Evolutionary conservation across 495 filamentous ascomycete species (phyloP).

Genomic region (Podospora fimiseda): DNA sequence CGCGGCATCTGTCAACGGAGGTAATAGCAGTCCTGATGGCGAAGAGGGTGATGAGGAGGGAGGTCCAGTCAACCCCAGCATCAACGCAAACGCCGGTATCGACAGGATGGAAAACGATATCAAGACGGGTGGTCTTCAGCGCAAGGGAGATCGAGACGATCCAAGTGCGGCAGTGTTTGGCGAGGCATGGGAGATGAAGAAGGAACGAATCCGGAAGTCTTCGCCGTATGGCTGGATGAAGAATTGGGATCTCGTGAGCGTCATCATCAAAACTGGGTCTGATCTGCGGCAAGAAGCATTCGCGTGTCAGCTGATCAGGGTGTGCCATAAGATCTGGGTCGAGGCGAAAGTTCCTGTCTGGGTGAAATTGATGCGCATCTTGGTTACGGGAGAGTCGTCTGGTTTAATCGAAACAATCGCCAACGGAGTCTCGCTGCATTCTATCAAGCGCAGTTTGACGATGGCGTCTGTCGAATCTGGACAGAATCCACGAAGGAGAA

Average conservation of each 20-base stretch:
- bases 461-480: slow-evolving; percentile 59
- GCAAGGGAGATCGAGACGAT: slow-evolving; percentile 70
- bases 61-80: slow-evolving; percentile 33
- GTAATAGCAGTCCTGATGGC: slow-evolving; percentile 18
- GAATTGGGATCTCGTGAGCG: slow-evolving; percentile 73
- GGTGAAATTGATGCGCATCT: slow-evolving; percentile 73
- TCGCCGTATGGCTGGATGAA: slow-evolving; percentile 73
- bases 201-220: slow-evolving; percentile 66
- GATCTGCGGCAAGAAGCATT: slow-evolving; percentile 74
- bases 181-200: slow-evolving; percentile 69
- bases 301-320: slow-evolving; percentile 67
- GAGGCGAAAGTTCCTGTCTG: slow-evolving; percentile 66
- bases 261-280: slow-evolving; percentile 74
- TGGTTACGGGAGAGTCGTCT: slow-evolving; percentile 71
- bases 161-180: slow-evolving; percentile 75
- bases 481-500: slow-evolving; percentile 57
- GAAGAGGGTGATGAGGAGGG: slow-evolving; percentile 39
- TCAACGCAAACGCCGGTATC: slow-evolving; percentile 59
- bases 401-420: slow-evolving; percentile 76
- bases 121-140: slow-evolving; percentile 68
- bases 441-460: slow-evolving; percentile 67
- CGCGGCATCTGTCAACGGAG: slow-evolving; percentile 29
- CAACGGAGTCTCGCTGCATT: slow-evolving; percentile 70
- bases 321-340: slow-evolving; percentile 69
- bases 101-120: slow-evolving; percentile 77